Evolutionary conservation across 108 stramenopile genomes (phyloP), one percentile per base, ranked within the genome.

Genomic region (Nitzschia putrida): DNA sequence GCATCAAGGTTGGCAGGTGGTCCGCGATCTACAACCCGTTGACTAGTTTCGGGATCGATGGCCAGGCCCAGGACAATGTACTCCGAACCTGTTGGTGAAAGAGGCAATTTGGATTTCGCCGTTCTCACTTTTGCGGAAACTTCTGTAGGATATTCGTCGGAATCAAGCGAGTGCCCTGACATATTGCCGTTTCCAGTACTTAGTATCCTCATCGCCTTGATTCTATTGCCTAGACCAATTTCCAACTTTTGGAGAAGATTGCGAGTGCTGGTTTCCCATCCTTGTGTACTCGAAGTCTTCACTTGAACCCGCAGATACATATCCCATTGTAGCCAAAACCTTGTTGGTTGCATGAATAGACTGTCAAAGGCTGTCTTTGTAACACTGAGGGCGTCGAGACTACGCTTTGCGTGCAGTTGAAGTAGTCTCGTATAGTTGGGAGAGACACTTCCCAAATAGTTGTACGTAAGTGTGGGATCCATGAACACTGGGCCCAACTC

Each of bases 321-420:
- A 68, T 94, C 93, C 73, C 83, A 88, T 42, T 86, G 74, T 47
- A 76, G 75, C 84, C 85, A 94, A 72, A 94, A 94, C 24, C 93
- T 76, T 69, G 78, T 64, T 3, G 74, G 75, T 53, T 77, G 76
- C 72, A 91, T 72, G 53, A 94, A 94, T 22, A 91, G 52, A 25
- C 51, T 57, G 10, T 80, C 69, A 66, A 94, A 94, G 0, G 87
- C 75, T 20, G 26, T 64, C 65, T 29, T 64, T 14, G 72, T 22
- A 26, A 55, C 38, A 58, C 64, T 71, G 50, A 73, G 51, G 10
- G 52, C 70, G 16, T 80, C 64, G 40, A 86, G 53, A 69, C 73
- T 61, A 42, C 61, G 53, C 34, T 61, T 51, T 8, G 93, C 86
- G 69, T 94, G 84, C 37, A 50, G 41, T 53, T 82, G 84, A 5